These are phyloP conservation scores for Celoporthe dispersa DNA, from an alignment of 2,329 filamentous ascomycete genomes.

Conservation along the genomic window DNA sequence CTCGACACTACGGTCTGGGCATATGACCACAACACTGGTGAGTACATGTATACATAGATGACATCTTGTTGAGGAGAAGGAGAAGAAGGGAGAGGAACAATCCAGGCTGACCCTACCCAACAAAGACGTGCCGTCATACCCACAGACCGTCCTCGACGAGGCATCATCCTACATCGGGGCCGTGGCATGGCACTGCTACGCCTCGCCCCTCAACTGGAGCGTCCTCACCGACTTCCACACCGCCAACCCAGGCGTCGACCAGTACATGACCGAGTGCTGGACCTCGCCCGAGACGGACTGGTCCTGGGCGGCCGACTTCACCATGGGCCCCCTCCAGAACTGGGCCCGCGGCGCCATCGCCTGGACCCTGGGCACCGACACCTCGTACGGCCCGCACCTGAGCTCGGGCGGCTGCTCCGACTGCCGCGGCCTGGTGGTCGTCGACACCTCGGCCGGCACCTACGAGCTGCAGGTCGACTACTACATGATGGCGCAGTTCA, in stretches of 20 bases:
- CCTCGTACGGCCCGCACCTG: conserved; percentile 48
- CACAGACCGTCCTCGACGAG: conserved; percentile 43
- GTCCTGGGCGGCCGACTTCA: conserved; percentile 48
- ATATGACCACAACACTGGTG: conserved; percentile 45
- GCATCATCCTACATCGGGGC: conserved; percentile 39
- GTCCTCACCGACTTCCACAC: conserved; percentile 46
- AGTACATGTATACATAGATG: neutral
- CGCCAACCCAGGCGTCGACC: conserved; percentile 43
- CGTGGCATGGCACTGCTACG: conserved; percentile 50
- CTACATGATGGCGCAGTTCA: conserved; percentile 59
- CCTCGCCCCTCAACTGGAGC: conserved; percentile 41
- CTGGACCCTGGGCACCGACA: conserved; percentile 51
- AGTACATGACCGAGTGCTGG: conserved; percentile 57
- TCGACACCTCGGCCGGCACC: conserved; percentile 51
- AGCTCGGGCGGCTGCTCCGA: conserved; percentile 45
- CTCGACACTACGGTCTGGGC: conserved; percentile 52
- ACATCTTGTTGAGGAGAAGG: too few relatives aligned
- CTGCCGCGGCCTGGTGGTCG: conserved; percentile 58
- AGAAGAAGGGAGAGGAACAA: too few relatives aligned
- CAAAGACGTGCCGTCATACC: conserved; percentile 41
- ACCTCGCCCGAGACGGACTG: conserved; percentile 42
- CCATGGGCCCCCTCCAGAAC: conserved; percentile 53
- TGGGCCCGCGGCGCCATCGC: conserved; percentile 50
- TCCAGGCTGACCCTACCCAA: neutral
- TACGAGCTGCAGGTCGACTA: conserved; percentile 55